Evolutionary conservation across 2,329 filamentous ascomycete genomes (phyloP).

Genomic region (Colletotrichum sansevieriae): DNA sequence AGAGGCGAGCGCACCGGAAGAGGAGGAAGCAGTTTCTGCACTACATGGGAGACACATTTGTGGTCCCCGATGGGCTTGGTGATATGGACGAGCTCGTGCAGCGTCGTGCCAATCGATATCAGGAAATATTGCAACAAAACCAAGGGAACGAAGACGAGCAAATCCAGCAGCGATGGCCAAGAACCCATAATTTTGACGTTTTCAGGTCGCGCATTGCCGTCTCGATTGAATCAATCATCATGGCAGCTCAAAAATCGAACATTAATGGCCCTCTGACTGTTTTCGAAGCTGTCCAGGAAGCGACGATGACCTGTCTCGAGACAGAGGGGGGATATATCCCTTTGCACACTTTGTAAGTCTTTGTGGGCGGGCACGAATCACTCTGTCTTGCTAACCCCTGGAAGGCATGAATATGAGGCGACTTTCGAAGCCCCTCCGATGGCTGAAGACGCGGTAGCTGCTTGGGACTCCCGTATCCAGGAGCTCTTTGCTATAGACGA

Average conservation of each 20-base stretch:
- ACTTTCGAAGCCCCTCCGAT: conserved; percentile 41
- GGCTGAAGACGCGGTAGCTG: conserved; percentile 14
- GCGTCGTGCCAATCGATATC: conserved; percentile 28
- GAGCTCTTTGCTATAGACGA: conserved; percentile 23
- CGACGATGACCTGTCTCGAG: conserved; percentile 26
- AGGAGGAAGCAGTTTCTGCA: conserved; percentile 37
- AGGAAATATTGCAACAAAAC: conserved; percentile 11
- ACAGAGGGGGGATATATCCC: conserved; percentile 33
- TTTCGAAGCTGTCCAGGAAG: conserved; percentile 34
- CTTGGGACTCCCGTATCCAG: conserved; percentile 38
- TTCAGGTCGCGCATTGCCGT: conserved; percentile 38
- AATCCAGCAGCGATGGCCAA: conserved; percentile 38
- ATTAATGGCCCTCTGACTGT: conserved; percentile 23
- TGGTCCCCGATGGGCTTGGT: conserved; percentile 40
- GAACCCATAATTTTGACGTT: conserved; percentile 30
- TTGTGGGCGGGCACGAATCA: neutral
- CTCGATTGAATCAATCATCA: conserved; percentile 39
- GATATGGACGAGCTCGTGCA: conserved; percentile 40
- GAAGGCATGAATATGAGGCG: conserved; percentile 40
- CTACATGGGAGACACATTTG: conserved; percentile 38
- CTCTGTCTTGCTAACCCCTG: neutral
- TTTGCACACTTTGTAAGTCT: conserved; percentile 36
- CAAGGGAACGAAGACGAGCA: neutral
- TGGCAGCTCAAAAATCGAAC: conserved; percentile 31
- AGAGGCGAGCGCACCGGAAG: conserved; percentile 22